These are phyloP conservation scores for Ustilago curta DNA, from an alignment of 1,284 basidiomycete genomes.

Conservation along the genomic window DNA sequence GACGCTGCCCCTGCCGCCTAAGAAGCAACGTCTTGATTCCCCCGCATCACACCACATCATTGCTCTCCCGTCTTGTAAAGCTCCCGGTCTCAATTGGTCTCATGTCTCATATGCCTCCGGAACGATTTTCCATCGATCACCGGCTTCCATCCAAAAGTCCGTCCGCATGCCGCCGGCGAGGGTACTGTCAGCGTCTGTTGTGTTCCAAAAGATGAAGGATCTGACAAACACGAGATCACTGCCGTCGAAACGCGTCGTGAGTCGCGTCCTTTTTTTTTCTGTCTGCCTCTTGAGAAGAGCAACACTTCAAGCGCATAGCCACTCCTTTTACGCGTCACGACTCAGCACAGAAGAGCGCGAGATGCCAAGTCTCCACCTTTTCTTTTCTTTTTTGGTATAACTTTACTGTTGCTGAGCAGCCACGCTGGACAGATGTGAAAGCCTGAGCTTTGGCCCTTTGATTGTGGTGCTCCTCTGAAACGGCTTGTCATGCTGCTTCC, in stretches of 20 bases:
- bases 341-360: conserved; percentile 5
- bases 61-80: conserved; percentile 5
- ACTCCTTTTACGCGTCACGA: conserved; percentile 29
- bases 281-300: conserved; percentile 2
- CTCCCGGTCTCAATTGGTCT: neutral
- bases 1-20: conserved; percentile 43
- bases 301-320: conserved; percentile 3
- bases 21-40: neutral
- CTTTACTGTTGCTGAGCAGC: neutral
- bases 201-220: conserved; percentile 1
- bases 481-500: neutral
- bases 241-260: conserved; percentile 9
- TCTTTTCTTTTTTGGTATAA: neutral
- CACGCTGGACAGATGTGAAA: neutral
- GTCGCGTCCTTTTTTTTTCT: conserved; percentile 2
- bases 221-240: neutral
- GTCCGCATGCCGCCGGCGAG: neutral
- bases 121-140: neutral
- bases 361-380: neutral
- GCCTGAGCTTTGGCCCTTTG: neutral
- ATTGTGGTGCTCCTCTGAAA: neutral
- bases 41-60: neutral
- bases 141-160: neutral
- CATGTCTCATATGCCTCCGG: neutral
- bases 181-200: neutral